Percentiles rank a stretch among this genome's conserved stretches.
Conservation (phyloP, 2,329 filamentous ascomycete genomes). For the Davidsoniella virescens region DNA sequence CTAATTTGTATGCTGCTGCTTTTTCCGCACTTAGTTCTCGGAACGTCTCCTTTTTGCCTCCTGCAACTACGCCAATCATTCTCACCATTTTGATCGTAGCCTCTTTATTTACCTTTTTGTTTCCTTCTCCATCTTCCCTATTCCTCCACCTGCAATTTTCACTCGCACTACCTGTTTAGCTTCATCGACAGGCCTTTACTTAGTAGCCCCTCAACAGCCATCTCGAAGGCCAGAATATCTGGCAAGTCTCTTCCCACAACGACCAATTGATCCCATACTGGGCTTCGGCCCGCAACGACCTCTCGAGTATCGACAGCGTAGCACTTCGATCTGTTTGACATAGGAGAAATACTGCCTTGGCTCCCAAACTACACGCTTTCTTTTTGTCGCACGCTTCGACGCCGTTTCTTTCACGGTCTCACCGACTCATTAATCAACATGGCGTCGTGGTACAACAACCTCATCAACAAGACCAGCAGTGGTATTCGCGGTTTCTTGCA, state of each 20-base stretch:
- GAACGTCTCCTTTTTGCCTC: neutral
- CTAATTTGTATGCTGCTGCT: neutral
- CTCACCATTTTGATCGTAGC: neutral
- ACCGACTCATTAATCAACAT: constrained; percentile 27
- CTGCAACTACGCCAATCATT: neutral
- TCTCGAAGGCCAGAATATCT: too few species aligned
- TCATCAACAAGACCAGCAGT: constrained; percentile 47
- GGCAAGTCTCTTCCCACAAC: too few species aligned
- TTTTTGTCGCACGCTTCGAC: neutral
- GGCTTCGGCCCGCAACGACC: too few species aligned
- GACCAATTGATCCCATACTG: too few species aligned
- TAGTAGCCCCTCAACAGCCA: too few species aligned
- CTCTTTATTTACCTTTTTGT: neutral
- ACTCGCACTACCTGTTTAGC: neutral
- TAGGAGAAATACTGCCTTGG: neutral
- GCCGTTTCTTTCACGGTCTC: neutral
- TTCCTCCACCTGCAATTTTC: neutral
- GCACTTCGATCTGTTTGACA: too few species aligned
- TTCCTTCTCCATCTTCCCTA: neutral
- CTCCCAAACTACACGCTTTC: neutral
- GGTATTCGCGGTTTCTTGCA: constrained; percentile 55
- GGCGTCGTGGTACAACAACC: constrained; percentile 69
- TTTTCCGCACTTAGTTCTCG: neutral
- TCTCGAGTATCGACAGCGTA: too few species aligned
- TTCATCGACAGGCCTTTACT: neutral